Evolutionary conservation across 371 early-diverging fungal species (phyloP).

Genomic region (Zopfochytrium polystomum): DNA sequence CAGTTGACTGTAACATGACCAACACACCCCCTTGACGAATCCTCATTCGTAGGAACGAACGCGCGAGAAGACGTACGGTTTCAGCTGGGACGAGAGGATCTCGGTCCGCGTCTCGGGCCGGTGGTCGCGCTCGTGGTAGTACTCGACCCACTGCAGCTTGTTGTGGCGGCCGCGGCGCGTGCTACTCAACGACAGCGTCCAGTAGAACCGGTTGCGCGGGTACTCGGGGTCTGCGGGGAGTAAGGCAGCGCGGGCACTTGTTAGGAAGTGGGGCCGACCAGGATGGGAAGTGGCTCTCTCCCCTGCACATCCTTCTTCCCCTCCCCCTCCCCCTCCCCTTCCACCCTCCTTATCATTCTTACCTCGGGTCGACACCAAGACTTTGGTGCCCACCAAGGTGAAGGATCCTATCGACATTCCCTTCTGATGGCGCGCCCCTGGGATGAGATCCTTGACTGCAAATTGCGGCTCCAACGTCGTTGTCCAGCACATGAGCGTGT

Average conservation of each 20-base stretch:
- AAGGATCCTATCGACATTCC: conserved; percentile 5
- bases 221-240: conserved; percentile 4
- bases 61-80: conserved; percentile 39
- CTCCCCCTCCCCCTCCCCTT: too few relatives aligned
- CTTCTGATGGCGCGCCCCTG: too few relatives aligned
- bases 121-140: conserved; percentile 17
- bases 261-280: too few relatives aligned
- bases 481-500: conserved; percentile 39
- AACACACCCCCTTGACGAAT: too few relatives aligned
- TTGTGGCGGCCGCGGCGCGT: conserved; percentile 63
- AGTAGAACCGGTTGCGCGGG: conserved; percentile 31
- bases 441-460: conserved; percentile 30
- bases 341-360: conserved; percentile 3
- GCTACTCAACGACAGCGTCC: conserved; percentile 48
- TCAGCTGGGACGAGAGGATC: conserved; percentile 26
- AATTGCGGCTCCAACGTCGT: conserved; percentile 56
- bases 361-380: conserved; percentile 6
- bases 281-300: too few relatives aligned
- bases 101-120: conserved; percentile 15
- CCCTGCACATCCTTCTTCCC: too few relatives aligned
- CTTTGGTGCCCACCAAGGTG: conserved; percentile 7
- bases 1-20: too few relatives aligned
- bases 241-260: not conserved
- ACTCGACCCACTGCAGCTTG: conserved; percentile 62
- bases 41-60: conserved; percentile 28